A percentile compares a stretch with the other conserved stretches of the same genome.
phyloP scores from a whole-genome alignment of 208 protist species.

The Strigomonas culicis region DNA sequence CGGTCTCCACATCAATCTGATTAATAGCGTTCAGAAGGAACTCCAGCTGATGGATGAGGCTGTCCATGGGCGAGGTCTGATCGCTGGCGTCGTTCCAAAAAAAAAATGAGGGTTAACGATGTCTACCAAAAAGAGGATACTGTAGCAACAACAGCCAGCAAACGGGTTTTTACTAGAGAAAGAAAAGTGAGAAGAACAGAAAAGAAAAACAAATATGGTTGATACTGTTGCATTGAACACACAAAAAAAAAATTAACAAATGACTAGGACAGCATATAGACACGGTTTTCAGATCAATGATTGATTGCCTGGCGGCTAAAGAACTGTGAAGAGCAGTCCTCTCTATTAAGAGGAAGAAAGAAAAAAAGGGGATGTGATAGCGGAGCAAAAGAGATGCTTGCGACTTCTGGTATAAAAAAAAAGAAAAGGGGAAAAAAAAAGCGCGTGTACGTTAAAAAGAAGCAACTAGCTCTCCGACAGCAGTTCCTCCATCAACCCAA shows the following conservation, averaged over 20 bases:
- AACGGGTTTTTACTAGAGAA: too few species aligned
- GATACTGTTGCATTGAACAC: background rate
- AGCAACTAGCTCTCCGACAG: slow-evolving; percentile 5
- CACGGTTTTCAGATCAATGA: background rate
- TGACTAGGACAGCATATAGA: too few species aligned
- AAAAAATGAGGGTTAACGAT: too few species aligned
- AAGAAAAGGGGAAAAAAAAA: slow-evolving; percentile 2
- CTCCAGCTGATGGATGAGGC: background rate
- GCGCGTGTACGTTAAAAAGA: too few species aligned
- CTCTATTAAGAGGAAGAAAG: background rate
- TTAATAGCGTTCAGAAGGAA: background rate
- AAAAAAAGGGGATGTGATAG: too few species aligned
- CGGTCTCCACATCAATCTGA: background rate
- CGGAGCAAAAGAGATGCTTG: too few species aligned
- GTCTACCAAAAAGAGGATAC: too few species aligned
- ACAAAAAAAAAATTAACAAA: slow-evolving; percentile 2
- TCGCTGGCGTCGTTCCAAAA: too few species aligned
- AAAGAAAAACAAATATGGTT: background rate
- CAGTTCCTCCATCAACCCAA: slow-evolving; percentile 31
- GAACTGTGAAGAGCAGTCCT: background rate
- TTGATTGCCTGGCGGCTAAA: too few species aligned
- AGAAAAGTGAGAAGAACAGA: too few species aligned
- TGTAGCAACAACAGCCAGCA: too few species aligned
- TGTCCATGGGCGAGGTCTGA: background rate
- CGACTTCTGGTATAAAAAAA: background rate